Evolutionary conservation across 495 filamentous ascomycete genomes (phyloP).

Genomic region (Xylaria curta): DNA sequence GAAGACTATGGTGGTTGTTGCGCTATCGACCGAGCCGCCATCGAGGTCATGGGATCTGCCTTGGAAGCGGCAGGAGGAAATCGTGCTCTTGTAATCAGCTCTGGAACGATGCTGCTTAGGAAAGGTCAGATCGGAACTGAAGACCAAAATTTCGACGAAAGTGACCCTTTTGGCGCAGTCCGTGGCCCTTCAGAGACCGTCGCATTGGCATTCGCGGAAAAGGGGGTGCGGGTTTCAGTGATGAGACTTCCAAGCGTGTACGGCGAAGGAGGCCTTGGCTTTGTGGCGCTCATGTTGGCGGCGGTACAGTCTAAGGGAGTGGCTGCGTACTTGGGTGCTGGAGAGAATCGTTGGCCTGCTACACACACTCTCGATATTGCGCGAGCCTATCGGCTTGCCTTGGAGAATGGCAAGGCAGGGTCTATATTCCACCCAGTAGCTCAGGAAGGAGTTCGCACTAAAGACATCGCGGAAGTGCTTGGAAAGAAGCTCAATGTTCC

Average conservation of each 20-base stretch:
- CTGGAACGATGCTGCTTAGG: slow-evolving; percentile 47
- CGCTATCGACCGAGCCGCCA: slow-evolving; percentile 42
- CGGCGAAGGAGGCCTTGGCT: slow-evolving; percentile 47
- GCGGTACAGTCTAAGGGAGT: slow-evolving; percentile 43
- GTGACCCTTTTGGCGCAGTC: background rate
- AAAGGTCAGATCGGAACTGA: slow-evolving; percentile 45
- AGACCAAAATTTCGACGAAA: slow-evolving; percentile 33
- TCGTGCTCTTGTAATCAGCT: slow-evolving; percentile 50
- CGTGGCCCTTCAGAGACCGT: slow-evolving; percentile 44
- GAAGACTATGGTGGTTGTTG: slow-evolving; percentile 41
- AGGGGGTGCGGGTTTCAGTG: slow-evolving; percentile 44
- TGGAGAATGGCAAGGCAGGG: slow-evolving; percentile 51
- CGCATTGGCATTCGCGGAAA: slow-evolving; percentile 35
- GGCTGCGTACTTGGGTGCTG: slow-evolving; percentile 52
- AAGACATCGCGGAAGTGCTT: slow-evolving; percentile 50
- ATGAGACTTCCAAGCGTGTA: slow-evolving; percentile 54
- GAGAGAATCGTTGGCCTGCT: slow-evolving; percentile 50
- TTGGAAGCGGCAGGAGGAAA: slow-evolving; percentile 36
- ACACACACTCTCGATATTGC: slow-evolving; percentile 53
- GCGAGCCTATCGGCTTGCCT: slow-evolving; percentile 45
- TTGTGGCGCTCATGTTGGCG: slow-evolving; percentile 41
- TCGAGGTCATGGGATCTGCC: slow-evolving; percentile 45
- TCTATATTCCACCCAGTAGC: slow-evolving; percentile 49
- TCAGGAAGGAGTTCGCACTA: slow-evolving; percentile 46
- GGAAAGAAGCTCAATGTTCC: slow-evolving; percentile 44